phyloP scores from a whole-genome alignment of 306 rosid species.

The Quercus robur region DNA sequence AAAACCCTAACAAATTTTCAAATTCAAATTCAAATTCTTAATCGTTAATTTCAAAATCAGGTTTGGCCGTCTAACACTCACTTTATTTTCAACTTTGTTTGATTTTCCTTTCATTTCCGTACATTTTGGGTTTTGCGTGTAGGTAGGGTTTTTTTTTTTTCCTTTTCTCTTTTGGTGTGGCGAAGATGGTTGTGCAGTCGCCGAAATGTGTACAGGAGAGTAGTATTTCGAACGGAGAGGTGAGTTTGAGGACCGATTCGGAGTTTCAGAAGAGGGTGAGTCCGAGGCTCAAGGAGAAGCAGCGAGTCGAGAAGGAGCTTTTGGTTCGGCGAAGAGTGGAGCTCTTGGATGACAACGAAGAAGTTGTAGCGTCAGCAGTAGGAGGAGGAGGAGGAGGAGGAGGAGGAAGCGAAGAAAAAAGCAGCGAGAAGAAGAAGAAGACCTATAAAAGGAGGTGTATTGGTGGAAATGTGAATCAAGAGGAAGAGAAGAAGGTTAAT shows the following conservation, averaged over 20 bases:
- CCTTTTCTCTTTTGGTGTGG: background rate
- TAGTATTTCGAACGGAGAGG: slow-evolving; percentile 14
- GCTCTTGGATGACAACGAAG: background rate
- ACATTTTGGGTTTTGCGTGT: no score
- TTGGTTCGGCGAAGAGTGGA: slow-evolving; percentile 20
- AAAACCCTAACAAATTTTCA: background rate
- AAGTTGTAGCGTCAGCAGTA: background rate
- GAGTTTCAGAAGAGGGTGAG: slow-evolving; percentile 39
- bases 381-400: background rate
- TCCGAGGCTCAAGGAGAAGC: slow-evolving; percentile 36
- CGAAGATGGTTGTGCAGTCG: slow-evolving; percentile 43
- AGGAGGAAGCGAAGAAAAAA: background rate
- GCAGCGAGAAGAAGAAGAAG: background rate
- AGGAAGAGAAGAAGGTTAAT: background rate
- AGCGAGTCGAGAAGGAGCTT: slow-evolving; percentile 31
- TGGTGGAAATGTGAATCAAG: background rate
- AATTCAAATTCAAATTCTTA: background rate
- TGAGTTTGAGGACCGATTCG: background rate
- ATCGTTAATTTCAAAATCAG: no score
- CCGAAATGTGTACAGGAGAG: slow-evolving; percentile 21
- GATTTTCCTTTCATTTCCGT: background rate
- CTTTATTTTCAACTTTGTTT: background rate
- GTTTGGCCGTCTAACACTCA: no score
- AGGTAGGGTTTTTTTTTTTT: background rate
- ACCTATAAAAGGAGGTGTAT: background rate